Evolutionary conservation across 2,329 filamentous ascomycete genomes (phyloP).

Genomic region (Monilinia polystroma): DNA sequence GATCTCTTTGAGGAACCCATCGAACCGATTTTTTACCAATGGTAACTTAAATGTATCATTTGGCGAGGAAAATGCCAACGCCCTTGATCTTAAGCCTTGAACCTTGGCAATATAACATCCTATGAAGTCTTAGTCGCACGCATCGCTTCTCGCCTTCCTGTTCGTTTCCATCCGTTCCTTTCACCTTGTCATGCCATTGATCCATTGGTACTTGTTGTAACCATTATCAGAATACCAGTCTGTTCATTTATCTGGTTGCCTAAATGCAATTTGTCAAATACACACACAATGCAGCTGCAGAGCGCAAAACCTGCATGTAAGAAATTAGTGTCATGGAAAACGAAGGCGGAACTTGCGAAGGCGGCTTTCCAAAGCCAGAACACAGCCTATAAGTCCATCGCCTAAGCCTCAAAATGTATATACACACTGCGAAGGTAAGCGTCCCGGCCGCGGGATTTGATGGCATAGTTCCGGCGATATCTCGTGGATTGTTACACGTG

Average conservation of each 20-base stretch:
- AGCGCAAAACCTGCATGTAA: conserved; percentile 3
- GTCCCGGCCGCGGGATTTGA: neutral
- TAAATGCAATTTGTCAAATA: neutral
- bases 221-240: neutral
- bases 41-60: conserved; percentile 7
- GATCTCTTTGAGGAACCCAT: neutral
- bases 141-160: neutral
- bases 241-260: neutral
- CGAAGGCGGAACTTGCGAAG: neutral
- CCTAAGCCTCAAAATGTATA: neutral
- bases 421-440: no score
- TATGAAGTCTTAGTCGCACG: neutral
- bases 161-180: neutral
- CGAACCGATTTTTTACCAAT: conserved; percentile 1
- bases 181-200: neutral
- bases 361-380: no score
- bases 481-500: neutral
- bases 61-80: conserved; percentile 9
- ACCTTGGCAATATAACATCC: neutral
- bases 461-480: neutral
- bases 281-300: neutral
- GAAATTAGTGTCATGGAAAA: conserved; percentile 10
- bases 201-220: no score
- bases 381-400: neutral
- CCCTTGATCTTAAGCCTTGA: neutral